Percentiles rank a stretch among this genome's conserved stretches.
phyloP scores from a whole-genome alignment of 768 basidiomycete species.

The Russula compacta region DNA sequence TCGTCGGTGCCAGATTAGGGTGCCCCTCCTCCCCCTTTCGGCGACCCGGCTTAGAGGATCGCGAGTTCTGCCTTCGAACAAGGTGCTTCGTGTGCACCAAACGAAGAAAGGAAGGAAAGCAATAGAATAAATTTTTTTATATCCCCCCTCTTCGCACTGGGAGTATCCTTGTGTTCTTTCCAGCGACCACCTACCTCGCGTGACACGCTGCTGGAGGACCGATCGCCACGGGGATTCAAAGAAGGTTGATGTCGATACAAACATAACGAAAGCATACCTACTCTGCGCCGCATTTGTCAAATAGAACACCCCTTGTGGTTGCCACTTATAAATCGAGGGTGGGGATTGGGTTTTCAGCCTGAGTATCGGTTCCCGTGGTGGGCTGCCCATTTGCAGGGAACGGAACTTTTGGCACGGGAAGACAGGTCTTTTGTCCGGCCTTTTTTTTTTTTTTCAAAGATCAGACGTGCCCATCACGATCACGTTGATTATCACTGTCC shows the following conservation, averaged over 20 bases:
- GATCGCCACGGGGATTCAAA: background rate
- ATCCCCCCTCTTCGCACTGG: background rate
- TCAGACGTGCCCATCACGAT: background rate
- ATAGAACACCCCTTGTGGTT: background rate
- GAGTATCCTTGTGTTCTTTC: background rate
- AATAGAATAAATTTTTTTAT: background rate
- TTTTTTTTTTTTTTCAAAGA: background rate
- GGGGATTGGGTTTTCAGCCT: background rate
- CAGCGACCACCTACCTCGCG: background rate
- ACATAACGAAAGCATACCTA: background rate
- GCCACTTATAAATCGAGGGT: slow-evolving; percentile 1
- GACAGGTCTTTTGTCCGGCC: background rate
- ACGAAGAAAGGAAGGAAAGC: background rate
- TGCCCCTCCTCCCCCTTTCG: background rate
- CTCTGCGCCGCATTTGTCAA: background rate
- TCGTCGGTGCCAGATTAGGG: background rate
- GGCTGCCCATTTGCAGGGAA: no score
- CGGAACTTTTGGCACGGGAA: background rate
- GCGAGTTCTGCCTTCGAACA: background rate
- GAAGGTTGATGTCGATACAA: background rate
- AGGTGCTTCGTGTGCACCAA: background rate
- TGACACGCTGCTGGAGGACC: background rate
- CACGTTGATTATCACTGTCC: background rate
- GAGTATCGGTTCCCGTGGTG: no score
- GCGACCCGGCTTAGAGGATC: background rate